These are phyloP conservation scores for Jatropha multifida DNA, from an alignment of 441 rosid species.

Conservation along the genomic window DNA sequence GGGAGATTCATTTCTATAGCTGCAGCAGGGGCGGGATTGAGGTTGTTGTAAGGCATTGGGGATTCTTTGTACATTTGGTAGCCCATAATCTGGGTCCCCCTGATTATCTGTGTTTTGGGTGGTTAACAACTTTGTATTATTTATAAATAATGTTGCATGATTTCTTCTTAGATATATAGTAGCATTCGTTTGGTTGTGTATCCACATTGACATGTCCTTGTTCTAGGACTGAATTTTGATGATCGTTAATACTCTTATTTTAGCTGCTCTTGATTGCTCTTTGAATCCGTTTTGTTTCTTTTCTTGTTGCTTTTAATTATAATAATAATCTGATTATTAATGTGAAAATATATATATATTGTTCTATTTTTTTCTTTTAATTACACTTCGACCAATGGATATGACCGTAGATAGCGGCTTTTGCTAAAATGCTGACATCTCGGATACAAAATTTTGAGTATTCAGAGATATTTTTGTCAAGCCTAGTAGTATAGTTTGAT, in stretches of 20 bases:
- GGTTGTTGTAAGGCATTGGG: slow-evolving; percentile 34
- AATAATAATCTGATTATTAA: too few relatives aligned
- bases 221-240: not conserved
- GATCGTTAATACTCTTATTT: not conserved
- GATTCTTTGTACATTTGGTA: slow-evolving; percentile 48
- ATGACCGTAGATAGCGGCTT: too few relatives aligned
- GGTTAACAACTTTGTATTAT: slow-evolving; percentile 42
- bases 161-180: slow-evolving; percentile 38
- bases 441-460: too few relatives aligned
- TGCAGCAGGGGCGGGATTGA: slow-evolving; percentile 18
- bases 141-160: slow-evolving; percentile 50
- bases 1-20: slow-evolving; percentile 26
- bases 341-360: too few relatives aligned
- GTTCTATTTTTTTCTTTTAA: too few relatives aligned
- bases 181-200: slow-evolving; percentile 9
- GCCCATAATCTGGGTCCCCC: slow-evolving; percentile 41
- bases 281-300: not conserved
- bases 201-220: slow-evolving; percentile 12
- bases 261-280: slow-evolving; percentile 7
- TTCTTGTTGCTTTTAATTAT: too few relatives aligned
- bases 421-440: too few relatives aligned
- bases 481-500: too few relatives aligned
- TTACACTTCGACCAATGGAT: too few relatives aligned
- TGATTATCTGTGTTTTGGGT: slow-evolving; percentile 41
- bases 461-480: too few relatives aligned